Conservation (phyloP, 228 moss, liverwort and hornwort genomes). For the Sphagnum magellanicum region DNA sequence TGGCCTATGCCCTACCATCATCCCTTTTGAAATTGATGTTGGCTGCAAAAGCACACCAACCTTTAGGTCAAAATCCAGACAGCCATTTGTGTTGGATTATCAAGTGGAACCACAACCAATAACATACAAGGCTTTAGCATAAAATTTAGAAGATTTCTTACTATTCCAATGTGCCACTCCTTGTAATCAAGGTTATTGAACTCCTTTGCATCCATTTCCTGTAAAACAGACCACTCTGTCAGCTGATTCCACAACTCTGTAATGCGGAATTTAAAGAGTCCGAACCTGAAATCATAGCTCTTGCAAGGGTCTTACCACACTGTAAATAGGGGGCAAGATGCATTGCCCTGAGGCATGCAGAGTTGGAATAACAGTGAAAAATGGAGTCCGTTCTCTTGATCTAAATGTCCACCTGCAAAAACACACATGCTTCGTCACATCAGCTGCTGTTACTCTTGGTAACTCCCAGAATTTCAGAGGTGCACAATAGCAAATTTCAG, state of each 20-base stretch:
- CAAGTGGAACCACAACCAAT: neutral
- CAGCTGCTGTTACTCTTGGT: neutral
- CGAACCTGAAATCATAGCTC: too few relatives aligned
- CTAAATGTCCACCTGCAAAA: constrained; percentile 80
- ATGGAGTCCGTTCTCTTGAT: constrained; percentile 76
- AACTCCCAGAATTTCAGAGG: neutral
- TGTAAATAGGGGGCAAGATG: constrained; percentile 73
- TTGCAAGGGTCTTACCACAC: constrained; percentile 44
- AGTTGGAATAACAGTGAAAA: constrained; percentile 73
- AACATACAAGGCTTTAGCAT: neutral
- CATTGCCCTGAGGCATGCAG: constrained; percentile 51
- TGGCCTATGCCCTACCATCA: constrained; percentile 37
- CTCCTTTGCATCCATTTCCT: constrained; percentile 87
- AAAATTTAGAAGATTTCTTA: constrained; percentile 15
- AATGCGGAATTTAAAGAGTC: too few relatives aligned
- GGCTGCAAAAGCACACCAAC: constrained; percentile 43
- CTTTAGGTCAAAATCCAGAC: neutral
- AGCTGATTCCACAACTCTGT: too few relatives aligned
- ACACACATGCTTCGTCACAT: neutral
- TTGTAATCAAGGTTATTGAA: constrained; percentile 81
- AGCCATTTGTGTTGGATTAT: neutral
- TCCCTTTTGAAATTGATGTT: constrained; percentile 45
- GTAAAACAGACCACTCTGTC: constrained; percentile 10
- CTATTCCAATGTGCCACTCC: constrained; percentile 96
- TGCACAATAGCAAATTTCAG: too few relatives aligned